Evolutionary conservation across 2,329 filamentous ascomycete genomes (phyloP).

Genomic region (Drechslerella dactyloides): DNA sequence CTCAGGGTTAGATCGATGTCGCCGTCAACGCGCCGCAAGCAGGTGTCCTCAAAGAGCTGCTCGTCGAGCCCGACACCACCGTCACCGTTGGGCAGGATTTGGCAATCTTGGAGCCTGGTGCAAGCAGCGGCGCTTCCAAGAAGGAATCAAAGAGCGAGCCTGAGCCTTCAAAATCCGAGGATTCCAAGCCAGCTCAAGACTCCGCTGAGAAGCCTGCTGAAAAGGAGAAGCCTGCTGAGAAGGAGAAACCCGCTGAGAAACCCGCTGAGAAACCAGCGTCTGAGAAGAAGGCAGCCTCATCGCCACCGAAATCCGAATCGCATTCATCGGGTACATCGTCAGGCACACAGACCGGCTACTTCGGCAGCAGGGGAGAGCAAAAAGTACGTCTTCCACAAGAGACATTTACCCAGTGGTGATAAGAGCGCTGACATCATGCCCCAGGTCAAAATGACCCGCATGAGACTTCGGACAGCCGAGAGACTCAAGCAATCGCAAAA

Average conservation of each 20-base stretch:
- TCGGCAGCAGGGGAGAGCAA: constrained; percentile 56
- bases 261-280: constrained; percentile 54
- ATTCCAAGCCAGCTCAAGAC: constrained; percentile 52
- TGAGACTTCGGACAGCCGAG: constrained; percentile 96
- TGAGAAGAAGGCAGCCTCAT: constrained; percentile 56
- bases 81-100: constrained; percentile 93
- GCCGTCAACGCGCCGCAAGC: constrained; percentile 92
- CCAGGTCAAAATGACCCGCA: constrained; percentile 99
- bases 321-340: constrained; percentile 54
- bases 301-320: neutral
- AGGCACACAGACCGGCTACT: constrained; percentile 34
- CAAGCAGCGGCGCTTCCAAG: constrained; percentile 62
- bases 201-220: constrained; percentile 52
- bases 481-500: constrained; percentile 99
- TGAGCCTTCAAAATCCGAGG: constrained; percentile 50
- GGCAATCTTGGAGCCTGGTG: constrained; percentile 77
- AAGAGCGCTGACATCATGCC: neutral
- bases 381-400: constrained; percentile 52
- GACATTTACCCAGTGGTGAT: neutral
- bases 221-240: constrained; percentile 58
- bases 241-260: constrained; percentile 58
- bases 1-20: constrained; percentile 79
- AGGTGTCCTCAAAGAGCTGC: constrained; percentile 87
- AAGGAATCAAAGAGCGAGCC: constrained; percentile 64
- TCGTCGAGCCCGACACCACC: constrained; percentile 92